Evolutionary conservation across 352 stramenopile genomes (phyloP).

Genomic region (Phytophthora foliorum): DNA sequence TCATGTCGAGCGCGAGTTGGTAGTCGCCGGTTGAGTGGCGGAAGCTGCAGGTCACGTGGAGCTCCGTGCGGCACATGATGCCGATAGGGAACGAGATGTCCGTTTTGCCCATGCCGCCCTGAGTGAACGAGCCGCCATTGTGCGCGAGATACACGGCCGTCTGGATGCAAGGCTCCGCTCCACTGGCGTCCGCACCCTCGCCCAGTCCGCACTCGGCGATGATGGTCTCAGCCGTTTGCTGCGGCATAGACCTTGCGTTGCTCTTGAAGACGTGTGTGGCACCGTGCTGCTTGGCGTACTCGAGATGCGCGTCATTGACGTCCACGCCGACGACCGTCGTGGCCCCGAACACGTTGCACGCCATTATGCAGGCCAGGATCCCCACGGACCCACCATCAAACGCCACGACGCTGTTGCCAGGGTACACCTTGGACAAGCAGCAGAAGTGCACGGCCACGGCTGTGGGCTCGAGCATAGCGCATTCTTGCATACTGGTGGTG

Average conservation of each 20-base stretch:
- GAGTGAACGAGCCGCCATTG: conserved; percentile 30
- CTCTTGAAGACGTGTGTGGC: conserved; percentile 37
- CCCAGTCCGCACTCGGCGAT: conserved; percentile 28
- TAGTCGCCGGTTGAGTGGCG: conserved; percentile 42
- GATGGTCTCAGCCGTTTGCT: conserved; percentile 29
- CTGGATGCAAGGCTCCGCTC: conserved; percentile 38
- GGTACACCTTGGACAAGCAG: conserved; percentile 34
- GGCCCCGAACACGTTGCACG: conserved; percentile 36
- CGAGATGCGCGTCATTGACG: conserved; percentile 32
- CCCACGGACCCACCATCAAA: too few species aligned
- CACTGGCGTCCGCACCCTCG: conserved; percentile 38
- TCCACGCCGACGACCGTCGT: conserved; percentile 37
- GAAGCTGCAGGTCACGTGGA: conserved; percentile 43
- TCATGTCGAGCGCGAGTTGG: conserved; percentile 37
- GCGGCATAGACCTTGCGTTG: conserved; percentile 10
- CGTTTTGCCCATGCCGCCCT: conserved; percentile 43
- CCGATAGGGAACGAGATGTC: conserved; percentile 40
- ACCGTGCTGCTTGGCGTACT: conserved; percentile 34
- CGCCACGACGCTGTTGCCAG: conserved; percentile 38
- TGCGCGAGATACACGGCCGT: conserved; percentile 34
- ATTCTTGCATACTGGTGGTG: conserved; percentile 35
- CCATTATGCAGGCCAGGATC: conserved; percentile 41
- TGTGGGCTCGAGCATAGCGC: conserved; percentile 35
- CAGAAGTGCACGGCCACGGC: conserved; percentile 44
- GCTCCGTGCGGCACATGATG: conserved; percentile 38